Percentiles rank a stretch among this genome's conserved stretches.
phyloP scores from a whole-genome alignment of 129 eudicot genomes.

The Helianthus annuus region HanXRQr2.0-SUNRISE NC_035438.2:35279361-35279860 shows the following conservation, averaged over 20 bases:
- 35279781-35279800: conserved; percentile 76
- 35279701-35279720: background rate
- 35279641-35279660: background rate
- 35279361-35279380: conserved; percentile 55
- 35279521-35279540: background rate
- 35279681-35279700: background rate
- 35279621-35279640: background rate
- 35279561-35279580: background rate
- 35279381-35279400: background rate
- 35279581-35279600: background rate
- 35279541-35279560: background rate
- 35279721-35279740: background rate
- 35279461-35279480: background rate
- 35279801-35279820: conserved; percentile 69
- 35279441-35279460: background rate
- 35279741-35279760: conserved; percentile 61
- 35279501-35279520: background rate
- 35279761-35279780: conserved; percentile 64
- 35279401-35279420: background rate
- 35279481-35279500: background rate
- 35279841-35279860: background rate
- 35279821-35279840: conserved; percentile 30
- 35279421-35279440: background rate
- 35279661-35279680: background rate
- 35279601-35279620: background rate